Evolutionary conservation across 2,329 filamentous ascomycete species (phyloP).

Genomic region (Diaporthe citri): DNA sequence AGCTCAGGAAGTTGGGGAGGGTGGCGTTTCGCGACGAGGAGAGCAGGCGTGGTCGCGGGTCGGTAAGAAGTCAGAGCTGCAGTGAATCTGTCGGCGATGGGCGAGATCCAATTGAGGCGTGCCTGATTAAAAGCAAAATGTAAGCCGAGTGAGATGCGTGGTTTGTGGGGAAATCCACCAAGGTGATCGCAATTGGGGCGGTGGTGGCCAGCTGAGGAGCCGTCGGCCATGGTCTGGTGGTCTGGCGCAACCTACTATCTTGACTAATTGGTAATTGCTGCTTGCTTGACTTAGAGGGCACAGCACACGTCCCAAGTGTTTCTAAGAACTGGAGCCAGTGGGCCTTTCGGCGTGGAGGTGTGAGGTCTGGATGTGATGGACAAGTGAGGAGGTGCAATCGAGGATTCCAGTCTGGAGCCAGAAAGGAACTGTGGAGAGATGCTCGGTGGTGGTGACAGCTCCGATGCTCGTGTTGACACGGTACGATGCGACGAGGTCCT

Average conservation of each 20-base stretch:
- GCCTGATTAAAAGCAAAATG: background rate
- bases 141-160: background rate
- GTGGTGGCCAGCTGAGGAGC: slow-evolving; percentile 3
- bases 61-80: background rate
- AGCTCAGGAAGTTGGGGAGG: background rate
- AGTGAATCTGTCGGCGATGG: background rate
- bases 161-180: slow-evolving; percentile 20
- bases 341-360: slow-evolving; percentile 22
- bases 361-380: slow-evolving; percentile 15
- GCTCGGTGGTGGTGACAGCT: slow-evolving; percentile 29
- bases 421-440: slow-evolving; percentile 28
- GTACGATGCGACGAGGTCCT: slow-evolving; percentile 29
- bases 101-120: slow-evolving; percentile 13
- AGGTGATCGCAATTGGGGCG: background rate
- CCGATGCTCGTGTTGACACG: slow-evolving; percentile 18
- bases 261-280: slow-evolving; percentile 22
- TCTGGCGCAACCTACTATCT: slow-evolving; percentile 10
- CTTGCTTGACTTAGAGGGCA: background rate
- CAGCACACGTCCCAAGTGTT: slow-evolving; percentile 18
- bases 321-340: slow-evolving; percentile 31
- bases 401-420: slow-evolving; percentile 1
- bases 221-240: background rate
- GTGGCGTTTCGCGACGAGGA: background rate
- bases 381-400: background rate
- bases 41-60: background rate